These are phyloP conservation scores for Paecilomyces sp. DNA, from an alignment of 2,329 filamentous ascomycete genomes.

Conservation along the genomic window DNA sequence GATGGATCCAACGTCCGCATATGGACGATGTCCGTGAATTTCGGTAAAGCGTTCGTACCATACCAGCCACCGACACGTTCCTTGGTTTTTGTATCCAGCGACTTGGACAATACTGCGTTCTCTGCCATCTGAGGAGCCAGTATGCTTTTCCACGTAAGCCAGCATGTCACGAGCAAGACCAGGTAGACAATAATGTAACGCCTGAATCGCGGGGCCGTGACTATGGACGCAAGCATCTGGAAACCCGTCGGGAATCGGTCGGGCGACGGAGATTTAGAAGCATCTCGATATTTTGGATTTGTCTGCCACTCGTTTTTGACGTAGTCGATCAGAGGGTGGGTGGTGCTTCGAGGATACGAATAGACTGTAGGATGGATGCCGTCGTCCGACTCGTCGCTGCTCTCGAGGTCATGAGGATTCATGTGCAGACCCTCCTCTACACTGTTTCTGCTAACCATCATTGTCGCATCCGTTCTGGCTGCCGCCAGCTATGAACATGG, in stretches of 20 bases:
- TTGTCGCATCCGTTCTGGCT: neutral
- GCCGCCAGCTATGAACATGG: neutral
- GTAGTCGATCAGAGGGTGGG: conserved; percentile 30
- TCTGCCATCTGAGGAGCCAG: conserved; percentile 26
- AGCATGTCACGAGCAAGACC: conserved; percentile 22
- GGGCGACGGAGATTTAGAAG: conserved; percentile 11
- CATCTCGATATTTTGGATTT: conserved; percentile 11
- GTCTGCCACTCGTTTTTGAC: conserved; percentile 33
- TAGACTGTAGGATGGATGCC: conserved; percentile 8
- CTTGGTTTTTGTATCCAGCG: conserved; percentile 23
- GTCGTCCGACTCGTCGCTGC: conserved; percentile 14
- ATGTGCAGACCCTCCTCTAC: neutral
- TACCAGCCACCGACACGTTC: conserved; percentile 30
- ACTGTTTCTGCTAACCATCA: neutral
- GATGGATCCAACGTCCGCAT: conserved; percentile 42
- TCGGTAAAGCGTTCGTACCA: conserved; percentile 41
- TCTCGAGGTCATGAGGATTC: neutral
- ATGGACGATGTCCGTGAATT: conserved; percentile 44
- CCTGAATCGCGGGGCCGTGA: conserved; percentile 34
- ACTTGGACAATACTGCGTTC: conserved; percentile 17
- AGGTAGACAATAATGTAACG: conserved; percentile 31
- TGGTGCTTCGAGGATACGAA: conserved; percentile 9
- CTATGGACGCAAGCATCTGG: conserved; percentile 22
- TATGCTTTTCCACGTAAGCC: conserved; percentile 25
- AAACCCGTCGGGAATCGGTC: conserved; percentile 13